These are phyloP conservation scores for Gentiana macrophylla DNA, from an alignment of 257 asterid species.

Conservation along the genomic window DNA sequence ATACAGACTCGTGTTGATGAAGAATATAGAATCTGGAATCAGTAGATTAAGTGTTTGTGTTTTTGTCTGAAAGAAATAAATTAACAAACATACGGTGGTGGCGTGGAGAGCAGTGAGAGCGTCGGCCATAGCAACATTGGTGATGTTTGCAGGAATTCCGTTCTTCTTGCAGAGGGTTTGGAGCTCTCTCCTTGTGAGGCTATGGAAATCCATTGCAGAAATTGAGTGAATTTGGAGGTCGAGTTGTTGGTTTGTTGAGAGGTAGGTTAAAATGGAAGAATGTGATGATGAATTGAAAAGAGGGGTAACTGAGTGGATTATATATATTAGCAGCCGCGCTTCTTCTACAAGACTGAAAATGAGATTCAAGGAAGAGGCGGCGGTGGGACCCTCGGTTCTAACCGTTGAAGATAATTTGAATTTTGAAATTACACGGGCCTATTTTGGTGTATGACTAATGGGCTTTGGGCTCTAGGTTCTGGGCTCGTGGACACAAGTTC, in stretches of 20 bases:
- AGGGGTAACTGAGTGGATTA: slow-evolving; percentile 7
- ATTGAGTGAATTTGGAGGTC: slow-evolving; percentile 4
- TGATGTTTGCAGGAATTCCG: slow-evolving; percentile 54
- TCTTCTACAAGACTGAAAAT: not conserved
- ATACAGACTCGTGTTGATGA: too few species aligned
- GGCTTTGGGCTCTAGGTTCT: too few species aligned
- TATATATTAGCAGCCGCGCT: slow-evolving; percentile 8
- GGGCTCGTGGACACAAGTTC: too few species aligned
- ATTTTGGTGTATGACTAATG: too few species aligned
- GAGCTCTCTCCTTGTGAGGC: slow-evolving; percentile 57
- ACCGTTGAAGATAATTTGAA: slow-evolving; percentile 51
- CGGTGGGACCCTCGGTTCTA: slow-evolving; percentile 13
- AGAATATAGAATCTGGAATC: too few species aligned
- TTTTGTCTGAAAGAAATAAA: not conserved
- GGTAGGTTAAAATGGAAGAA: not conserved
- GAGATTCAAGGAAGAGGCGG: not conserved
- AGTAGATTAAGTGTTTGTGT: too few species aligned
- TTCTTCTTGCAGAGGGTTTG: slow-evolving; percentile 70
- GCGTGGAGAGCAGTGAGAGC: slow-evolving; percentile 46
- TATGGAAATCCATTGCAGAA: slow-evolving; percentile 45
- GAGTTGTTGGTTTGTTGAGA: not conserved
- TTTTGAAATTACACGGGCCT: slow-evolving; percentile 20
- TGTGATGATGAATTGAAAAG: not conserved
- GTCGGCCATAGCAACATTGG: slow-evolving; percentile 58
- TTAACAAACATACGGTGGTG: slow-evolving; percentile 37